A percentile compares a stretch with the other conserved stretches of the same genome.
phyloP scores from a whole-genome alignment of 139 green algal genomes.

The Micromonas commoda region DNA sequence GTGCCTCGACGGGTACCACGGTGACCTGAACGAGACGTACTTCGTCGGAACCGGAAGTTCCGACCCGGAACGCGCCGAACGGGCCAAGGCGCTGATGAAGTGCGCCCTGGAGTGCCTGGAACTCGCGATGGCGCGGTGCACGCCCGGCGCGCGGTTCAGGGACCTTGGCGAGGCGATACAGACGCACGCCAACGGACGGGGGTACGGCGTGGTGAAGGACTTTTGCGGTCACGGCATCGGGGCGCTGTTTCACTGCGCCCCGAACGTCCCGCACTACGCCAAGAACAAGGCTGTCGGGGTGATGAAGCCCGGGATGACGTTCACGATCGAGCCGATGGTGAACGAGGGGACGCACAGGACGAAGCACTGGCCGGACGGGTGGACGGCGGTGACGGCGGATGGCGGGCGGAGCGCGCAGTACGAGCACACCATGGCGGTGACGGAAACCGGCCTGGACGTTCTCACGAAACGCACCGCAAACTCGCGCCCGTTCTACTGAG shows the following conservation, averaged over 20 bases:
- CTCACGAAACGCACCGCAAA: conserved; percentile 3
- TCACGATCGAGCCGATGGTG: conserved; percentile 99
- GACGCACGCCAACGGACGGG: conserved; percentile 19
- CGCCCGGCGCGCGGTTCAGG: conserved; percentile 79
- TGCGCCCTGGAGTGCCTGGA: conserved; percentile 64
- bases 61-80: conserved; percentile 44
- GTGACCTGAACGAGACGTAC: conserved; percentile 95
- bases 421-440: conserved; percentile 86
- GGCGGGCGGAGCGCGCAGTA: conserved; percentile 87
- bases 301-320: conserved; percentile 78
- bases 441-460: conserved; percentile 5
- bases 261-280: conserved; percentile 93
- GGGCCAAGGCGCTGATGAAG: conserved; percentile 69
- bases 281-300: conserved; percentile 67
- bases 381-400: conserved; percentile 87
- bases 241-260: conserved; percentile 93
- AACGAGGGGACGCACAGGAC: conserved; percentile 56
- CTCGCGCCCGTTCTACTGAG: background rate
- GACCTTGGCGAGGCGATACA: conserved; percentile 72
- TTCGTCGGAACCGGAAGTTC: conserved; percentile 58
- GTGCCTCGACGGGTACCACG: conserved; percentile 82
- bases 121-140: conserved; percentile 71
- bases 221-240: conserved; percentile 97
- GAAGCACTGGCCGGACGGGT: conserved; percentile 90
- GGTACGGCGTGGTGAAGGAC: conserved; percentile 57